These are phyloP conservation scores for Penicillium canariense DNA, from an alignment of 495 filamentous ascomycete species.

Conservation along the genomic window DNA sequence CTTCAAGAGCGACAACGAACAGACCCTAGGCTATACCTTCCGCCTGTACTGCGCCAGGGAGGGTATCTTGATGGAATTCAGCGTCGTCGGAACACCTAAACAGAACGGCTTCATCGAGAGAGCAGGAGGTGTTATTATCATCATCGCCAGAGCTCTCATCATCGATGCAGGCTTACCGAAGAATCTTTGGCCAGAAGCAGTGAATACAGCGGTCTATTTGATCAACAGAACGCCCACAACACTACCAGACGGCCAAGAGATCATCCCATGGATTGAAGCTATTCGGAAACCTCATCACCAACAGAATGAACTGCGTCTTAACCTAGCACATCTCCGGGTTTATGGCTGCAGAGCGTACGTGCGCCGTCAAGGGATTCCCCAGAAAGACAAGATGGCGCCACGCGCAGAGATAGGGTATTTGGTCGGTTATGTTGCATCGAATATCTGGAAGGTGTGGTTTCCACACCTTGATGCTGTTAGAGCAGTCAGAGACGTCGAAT, in stretches of 20 bases:
- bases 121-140: conserved; percentile 10
- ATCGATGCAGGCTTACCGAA: conserved; percentile 6
- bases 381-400: conserved; percentile 7
- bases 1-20: conserved; percentile 6
- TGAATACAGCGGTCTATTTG: not conserved
- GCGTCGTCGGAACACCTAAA: not conserved
- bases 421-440: conserved; percentile 7
- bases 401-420: conserved; percentile 6
- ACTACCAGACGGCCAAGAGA: not conserved
- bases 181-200: conserved; percentile 8
- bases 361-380: not conserved
- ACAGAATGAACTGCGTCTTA: not conserved
- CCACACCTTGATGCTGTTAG: not conserved
- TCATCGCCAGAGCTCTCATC: not conserved
- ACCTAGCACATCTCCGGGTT: conserved; percentile 6
- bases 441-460: conserved; percentile 13
- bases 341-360: conserved; percentile 5
- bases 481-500: conserved; percentile 3
- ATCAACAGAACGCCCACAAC: conserved; percentile 9
- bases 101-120: conserved; percentile 9
- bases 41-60: not conserved
- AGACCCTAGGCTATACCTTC: not conserved
- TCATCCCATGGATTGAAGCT: conserved; percentile 4
- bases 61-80: not conserved
- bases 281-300: not conserved